Base-by-base conservation (phyloP, 208 protist species). In the Phytomonas francai region DNA sequence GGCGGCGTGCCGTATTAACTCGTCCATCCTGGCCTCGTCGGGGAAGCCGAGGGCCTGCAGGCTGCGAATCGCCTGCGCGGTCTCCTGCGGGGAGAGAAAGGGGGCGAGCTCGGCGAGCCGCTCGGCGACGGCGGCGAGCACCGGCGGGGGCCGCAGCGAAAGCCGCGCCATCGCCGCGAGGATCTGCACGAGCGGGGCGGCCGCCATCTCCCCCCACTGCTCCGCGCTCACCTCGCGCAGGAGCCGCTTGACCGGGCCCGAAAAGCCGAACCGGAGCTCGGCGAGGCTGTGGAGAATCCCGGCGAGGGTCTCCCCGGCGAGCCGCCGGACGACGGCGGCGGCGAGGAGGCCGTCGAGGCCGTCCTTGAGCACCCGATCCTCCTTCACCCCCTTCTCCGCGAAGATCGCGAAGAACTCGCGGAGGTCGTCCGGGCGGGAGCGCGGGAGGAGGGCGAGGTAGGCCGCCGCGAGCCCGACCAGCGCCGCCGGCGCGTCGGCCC, bases 331-430 rank as follows among this genome's bases (percentile, higher is more conserved):
- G 65, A 76, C 68, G 29, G 82, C 80, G 9, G 64, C 73, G n/a
- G 77, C 68, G 6, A 81, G 60, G n/a, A 95, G 54, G 42, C 74
- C 62, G 62, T 87, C 76, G 12, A 95, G 74, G 67, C 85, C 88
- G 68, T 76, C 63, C 70, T 85, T 83, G 42, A 95, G 77, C 60
- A 93, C 39, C 69, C 83, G 79, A 72, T 95, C 89, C 49, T 91
- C 75, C 77, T 95, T 95, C 12, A 93, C 63, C 65, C 91, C 87
- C 68, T 95, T 95, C 12, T 92, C 85, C 54, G 83, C 85, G 70
- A 80, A 95, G 29, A 91, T 78, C 45, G 72, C 87, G 70, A 95
- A 95, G 62, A 95, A 93, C 68, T 84, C 84, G 64, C 88, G 89
- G 70, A 85, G 83, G 64, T 95, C 89, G 76, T 93, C 89, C 1